Percentiles rank a stretch among this genome's conserved stretches.
phyloP scores from a whole-genome alignment of 306 rosid species.

The Hylodesmum podocarpum region DNA sequence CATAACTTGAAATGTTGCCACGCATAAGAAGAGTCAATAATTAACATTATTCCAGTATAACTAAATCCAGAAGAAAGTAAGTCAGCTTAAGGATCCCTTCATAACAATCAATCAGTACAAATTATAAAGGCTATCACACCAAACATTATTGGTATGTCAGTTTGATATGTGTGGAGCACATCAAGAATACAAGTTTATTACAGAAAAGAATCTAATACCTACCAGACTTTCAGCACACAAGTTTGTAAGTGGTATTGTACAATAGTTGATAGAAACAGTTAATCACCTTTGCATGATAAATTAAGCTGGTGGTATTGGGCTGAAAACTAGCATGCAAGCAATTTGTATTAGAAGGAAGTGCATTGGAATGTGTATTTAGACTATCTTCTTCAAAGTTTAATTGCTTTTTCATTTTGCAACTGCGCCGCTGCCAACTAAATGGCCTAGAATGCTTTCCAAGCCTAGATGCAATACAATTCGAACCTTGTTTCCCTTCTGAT shows the following conservation, averaged over 20 bases:
- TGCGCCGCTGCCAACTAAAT: conserved; percentile 67
- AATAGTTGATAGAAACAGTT: conserved; percentile 20
- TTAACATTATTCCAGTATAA: background rate
- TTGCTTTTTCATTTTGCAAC: conserved; percentile 47
- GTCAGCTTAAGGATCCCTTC: background rate
- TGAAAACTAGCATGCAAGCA: conserved; percentile 32
- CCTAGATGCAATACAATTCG: conserved; percentile 27
- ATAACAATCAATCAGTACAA: conserved; percentile 6
- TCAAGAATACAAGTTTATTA: background rate
- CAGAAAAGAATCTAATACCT: background rate
- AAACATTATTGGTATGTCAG: background rate
- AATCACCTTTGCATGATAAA: conserved; percentile 47
- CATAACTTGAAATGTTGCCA: background rate
- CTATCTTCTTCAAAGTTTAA: conserved; percentile 35
- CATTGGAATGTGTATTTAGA: conserved; percentile 13
- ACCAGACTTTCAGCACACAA: background rate
- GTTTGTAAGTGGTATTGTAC: background rate
- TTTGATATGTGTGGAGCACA: background rate
- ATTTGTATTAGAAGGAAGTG: conserved; percentile 23
- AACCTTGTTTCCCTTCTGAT: conserved; percentile 34
- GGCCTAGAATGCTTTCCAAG: conserved; percentile 67
- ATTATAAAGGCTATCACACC: background rate
- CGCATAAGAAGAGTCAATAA: background rate
- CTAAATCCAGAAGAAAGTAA: background rate
- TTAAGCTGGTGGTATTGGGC: conserved; percentile 25